Conservation (phyloP, 2,329 filamentous ascomycete species). For the Sclerotinia nivalis region DNA sequence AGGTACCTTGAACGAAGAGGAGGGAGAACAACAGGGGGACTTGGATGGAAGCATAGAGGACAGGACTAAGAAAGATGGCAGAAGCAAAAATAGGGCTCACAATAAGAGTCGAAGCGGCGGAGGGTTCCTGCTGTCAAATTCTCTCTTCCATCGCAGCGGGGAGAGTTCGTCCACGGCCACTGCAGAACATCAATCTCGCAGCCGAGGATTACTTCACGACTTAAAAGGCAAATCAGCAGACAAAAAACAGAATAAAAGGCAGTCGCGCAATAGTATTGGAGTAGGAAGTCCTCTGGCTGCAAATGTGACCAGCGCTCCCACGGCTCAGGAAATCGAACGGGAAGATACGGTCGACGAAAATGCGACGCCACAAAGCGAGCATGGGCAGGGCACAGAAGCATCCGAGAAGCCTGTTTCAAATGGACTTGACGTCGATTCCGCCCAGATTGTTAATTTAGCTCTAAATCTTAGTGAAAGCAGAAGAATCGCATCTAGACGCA, state of each 20-base stretch:
- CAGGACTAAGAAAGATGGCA: constrained; percentile 28
- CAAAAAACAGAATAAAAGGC: constrained; percentile 33
- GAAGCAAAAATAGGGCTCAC: constrained; percentile 36
- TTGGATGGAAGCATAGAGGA: constrained; percentile 21
- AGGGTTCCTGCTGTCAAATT: constrained; percentile 39
- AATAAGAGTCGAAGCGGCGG: constrained; percentile 36
- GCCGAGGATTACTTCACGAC: constrained; percentile 32
- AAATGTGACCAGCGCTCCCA: constrained; percentile 29
- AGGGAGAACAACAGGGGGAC: constrained; percentile 15
- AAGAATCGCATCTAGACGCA: constrained; percentile 62
- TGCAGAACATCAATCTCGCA: constrained; percentile 25
- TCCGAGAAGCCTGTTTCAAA: constrained; percentile 26
- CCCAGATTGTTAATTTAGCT: constrained; percentile 91
- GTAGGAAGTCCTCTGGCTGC: constrained; percentile 37
- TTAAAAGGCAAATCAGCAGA: constrained; percentile 37
- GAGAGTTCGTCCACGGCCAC: constrained; percentile 2
- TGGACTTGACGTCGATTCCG: constrained; percentile 69
- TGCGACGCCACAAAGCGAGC: constrained; percentile 15
- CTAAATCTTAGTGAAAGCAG: constrained; percentile 83
- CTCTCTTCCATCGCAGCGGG: constrained; percentile 11
- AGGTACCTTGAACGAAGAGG: constrained; percentile 21
- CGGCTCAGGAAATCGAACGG: constrained; percentile 8
- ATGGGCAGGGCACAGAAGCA: constrained; percentile 12
- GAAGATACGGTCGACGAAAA: constrained; percentile 13
- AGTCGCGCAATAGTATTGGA: constrained; percentile 34